Conservation (phyloP, 177 flowering plant genomes). For the Vitis hybrid region DNA sequence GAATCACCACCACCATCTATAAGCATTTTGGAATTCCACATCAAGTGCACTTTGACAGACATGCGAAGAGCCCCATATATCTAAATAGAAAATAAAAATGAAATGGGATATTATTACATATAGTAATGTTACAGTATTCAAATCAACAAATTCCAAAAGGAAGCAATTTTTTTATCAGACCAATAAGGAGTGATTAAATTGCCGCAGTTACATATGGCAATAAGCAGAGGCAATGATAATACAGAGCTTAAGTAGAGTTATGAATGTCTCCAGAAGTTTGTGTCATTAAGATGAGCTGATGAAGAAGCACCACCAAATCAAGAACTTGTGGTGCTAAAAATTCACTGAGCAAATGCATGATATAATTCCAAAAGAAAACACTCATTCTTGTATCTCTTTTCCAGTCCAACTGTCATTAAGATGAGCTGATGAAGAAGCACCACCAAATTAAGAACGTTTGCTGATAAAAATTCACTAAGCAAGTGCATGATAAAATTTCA, state of each 20-base stretch:
- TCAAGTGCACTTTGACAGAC: conserved; percentile 74
- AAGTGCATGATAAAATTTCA: neutral
- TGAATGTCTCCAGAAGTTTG: neutral
- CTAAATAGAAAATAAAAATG: conserved; percentile 29
- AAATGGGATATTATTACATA: neutral
- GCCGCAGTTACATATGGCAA: neutral
- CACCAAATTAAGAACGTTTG: neutral
- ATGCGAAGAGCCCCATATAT: conserved; percentile 78
- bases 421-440: neutral
- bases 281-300: neutral
- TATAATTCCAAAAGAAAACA: neutral
- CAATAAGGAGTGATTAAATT: neutral
- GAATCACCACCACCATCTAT: conserved; percentile 69
- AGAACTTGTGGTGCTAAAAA: neutral
- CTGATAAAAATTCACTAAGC: no score
- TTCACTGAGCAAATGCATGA: neutral
- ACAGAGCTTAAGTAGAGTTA: neutral
- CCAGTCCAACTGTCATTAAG: neutral
- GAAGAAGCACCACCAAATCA: neutral
- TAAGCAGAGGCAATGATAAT: neutral
- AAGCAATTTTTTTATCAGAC: neutral
- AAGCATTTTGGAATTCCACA: conserved; percentile 74
- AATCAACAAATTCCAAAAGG: neutral
- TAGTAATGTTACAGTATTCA: neutral
- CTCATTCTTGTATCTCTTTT: no score